Conservation (phyloP, 148 eudicot species). For the Rhododendron ovatum region DNA sequence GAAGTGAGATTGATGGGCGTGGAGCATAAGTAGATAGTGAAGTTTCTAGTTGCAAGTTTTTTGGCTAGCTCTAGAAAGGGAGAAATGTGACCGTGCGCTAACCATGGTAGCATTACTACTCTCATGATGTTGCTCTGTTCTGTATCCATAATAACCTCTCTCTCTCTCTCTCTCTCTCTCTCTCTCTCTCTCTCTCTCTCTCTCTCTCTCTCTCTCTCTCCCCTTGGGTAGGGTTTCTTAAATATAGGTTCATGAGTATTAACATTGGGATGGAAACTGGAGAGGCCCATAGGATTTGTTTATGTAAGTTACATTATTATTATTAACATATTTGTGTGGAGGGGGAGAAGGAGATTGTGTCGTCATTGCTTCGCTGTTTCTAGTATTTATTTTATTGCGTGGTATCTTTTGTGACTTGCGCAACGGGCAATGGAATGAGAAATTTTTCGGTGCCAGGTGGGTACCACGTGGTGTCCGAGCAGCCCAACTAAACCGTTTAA, state of each 20-base stretch:
- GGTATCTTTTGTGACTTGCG: too few relatives aligned
- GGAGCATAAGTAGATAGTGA: not conserved
- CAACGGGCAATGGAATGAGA: too few relatives aligned
- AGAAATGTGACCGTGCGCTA: slow-evolving; percentile 13
- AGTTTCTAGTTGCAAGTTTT: not conserved
- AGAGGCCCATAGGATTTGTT: too few relatives aligned
- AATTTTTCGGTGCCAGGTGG: too few relatives aligned
- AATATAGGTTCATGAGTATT: not conserved
- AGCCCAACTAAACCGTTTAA: too few relatives aligned
- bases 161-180: not conserved
- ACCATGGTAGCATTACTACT: slow-evolving; percentile 11
- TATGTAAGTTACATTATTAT: too few relatives aligned
- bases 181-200: not conserved
- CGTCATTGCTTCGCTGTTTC: too few relatives aligned
- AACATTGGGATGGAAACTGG: not conserved
- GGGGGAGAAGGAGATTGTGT: too few relatives aligned
- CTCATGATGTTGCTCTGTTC: not conserved
- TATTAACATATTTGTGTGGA: too few relatives aligned
- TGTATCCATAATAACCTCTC: not conserved
- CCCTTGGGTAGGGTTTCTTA: not conserved
- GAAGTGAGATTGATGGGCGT: slow-evolving; percentile 1
- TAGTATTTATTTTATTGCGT: too few relatives aligned
- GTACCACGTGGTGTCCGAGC: too few relatives aligned
- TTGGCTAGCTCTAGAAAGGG: slow-evolving; percentile 14
- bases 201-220: not conserved